A percentile compares a stretch with the other conserved stretches of the same genome.
Conservation (phyloP, 208 protist species). For the Trypanosoma mega region DNA sequence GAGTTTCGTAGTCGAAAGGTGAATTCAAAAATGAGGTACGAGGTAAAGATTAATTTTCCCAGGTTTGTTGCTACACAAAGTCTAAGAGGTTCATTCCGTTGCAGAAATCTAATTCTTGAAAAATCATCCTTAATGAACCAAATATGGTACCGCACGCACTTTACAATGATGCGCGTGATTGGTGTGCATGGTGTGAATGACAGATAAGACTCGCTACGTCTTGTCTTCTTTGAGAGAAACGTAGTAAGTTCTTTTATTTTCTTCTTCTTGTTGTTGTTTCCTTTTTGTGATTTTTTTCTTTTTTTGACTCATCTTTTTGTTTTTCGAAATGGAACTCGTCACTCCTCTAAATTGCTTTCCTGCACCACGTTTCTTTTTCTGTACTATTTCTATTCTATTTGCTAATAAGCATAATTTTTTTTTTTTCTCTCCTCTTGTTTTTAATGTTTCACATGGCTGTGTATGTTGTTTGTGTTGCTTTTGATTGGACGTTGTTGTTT, state of each 20-base stretch:
- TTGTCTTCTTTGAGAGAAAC: no score
- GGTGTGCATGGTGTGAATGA: conserved; percentile 23
- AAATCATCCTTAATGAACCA: conserved; percentile 36
- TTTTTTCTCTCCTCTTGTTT: conserved; percentile 6
- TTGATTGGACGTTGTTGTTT: neutral
- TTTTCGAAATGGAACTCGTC: no score
- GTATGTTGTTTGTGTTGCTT: neutral
- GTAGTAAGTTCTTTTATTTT: no score
- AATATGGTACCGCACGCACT: conserved; percentile 70
- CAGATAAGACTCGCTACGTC: no score
- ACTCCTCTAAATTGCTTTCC: no score
- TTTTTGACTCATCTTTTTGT: no score
- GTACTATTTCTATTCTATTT: neutral
- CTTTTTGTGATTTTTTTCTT: conserved; percentile 11
- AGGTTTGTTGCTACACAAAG: conserved; percentile 9
- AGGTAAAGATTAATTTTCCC: conserved; percentile 37
- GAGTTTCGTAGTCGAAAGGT: conserved; percentile 18
- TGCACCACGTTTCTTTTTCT: no score
- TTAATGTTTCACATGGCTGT: no score
- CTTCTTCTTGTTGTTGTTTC: conserved; percentile 7
- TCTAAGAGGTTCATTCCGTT: conserved; percentile 52
- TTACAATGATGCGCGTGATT: conserved; percentile 45
- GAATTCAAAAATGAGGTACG: conserved; percentile 24
- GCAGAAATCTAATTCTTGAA: conserved; percentile 50
- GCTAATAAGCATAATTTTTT: conserved; percentile 4